A percentile compares a stretch with the other conserved stretches of the same genome.
Conservation (phyloP, 2,329 filamentous ascomycete genomes). For the Coniochaeta sp. region DNA sequence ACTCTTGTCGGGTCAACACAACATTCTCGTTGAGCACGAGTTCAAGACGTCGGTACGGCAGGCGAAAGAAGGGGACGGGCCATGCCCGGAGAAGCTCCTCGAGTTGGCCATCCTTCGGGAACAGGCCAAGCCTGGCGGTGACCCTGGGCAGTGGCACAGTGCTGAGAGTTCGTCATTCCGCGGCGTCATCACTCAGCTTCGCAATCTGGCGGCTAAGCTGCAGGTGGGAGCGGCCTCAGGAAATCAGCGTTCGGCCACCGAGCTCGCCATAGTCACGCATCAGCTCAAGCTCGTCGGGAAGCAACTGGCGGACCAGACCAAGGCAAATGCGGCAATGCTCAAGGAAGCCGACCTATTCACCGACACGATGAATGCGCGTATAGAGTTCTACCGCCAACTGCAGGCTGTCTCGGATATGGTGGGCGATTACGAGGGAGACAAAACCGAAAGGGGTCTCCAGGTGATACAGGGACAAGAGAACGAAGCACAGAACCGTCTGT, state of each 20-base stretch:
- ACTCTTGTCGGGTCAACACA: constrained; percentile 69
- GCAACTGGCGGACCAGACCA: constrained; percentile 43
- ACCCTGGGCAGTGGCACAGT: neutral
- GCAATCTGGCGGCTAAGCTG: constrained; percentile 53
- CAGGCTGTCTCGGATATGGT: constrained; percentile 89
- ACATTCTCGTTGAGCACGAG: constrained; percentile 68
- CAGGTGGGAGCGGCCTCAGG: constrained; percentile 49
- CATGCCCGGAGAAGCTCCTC: constrained; percentile 58
- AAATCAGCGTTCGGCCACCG: constrained; percentile 49
- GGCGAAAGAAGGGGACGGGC: constrained; percentile 59
- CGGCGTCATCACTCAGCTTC: constrained; percentile 61
- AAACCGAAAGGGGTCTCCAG: constrained; percentile 43
- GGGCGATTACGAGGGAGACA: constrained; percentile 60
- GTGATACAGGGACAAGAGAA: constrained; percentile 37
- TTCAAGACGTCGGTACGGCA: constrained; percentile 52
- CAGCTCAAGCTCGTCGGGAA: constrained; percentile 56
- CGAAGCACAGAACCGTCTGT: constrained; percentile 49
- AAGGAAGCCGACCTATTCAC: constrained; percentile 72
- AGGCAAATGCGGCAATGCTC: constrained; percentile 42
- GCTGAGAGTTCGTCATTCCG: constrained; percentile 58
- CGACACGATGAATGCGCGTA: constrained; percentile 71
- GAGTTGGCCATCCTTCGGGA: constrained; percentile 42
- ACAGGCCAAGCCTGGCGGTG: constrained; percentile 41
- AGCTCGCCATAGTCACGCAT: constrained; percentile 57
- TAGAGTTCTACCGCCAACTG: constrained; percentile 87